Percentiles rank a stretch among this genome's conserved stretches.
phyloP scores from a whole-genome alignment of 768 basidiomycete species.

The Dictyophora rubrovolvata region DNA sequence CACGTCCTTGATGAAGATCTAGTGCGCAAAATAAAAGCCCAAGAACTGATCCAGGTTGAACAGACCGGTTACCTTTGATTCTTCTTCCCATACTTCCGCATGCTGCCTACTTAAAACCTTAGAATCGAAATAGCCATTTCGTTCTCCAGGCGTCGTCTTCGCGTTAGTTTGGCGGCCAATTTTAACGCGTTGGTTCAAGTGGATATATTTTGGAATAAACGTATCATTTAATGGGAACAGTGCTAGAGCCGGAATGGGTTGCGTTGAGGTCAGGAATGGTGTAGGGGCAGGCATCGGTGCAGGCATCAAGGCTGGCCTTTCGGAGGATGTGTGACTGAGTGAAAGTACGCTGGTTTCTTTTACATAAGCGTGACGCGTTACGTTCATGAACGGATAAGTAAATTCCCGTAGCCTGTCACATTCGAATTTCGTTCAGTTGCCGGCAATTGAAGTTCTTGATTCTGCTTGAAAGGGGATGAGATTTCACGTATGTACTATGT shows the following conservation, averaged over 20 bases:
- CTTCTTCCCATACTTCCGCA: constrained; percentile 96
- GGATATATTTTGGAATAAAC: constrained; percentile 89
- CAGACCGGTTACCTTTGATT: constrained; percentile 53
- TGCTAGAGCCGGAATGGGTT: constrained; percentile 29
- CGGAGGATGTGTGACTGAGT: background rate
- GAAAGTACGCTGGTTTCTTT: no score
- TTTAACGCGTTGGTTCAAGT: constrained; percentile 72
- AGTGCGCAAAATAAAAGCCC: background rate
- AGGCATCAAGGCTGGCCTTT: constrained; percentile 1
- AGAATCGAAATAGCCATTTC: constrained; percentile 95
- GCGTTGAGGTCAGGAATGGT: background rate
- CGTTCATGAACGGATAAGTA: no score
- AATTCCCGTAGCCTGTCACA: no score
- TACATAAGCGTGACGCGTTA: no score
- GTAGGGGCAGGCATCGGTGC: constrained; percentile 1
- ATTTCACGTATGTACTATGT: no score
- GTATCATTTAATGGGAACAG: constrained; percentile 92
- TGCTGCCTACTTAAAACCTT: constrained; percentile 92
- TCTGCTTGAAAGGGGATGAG: no score
- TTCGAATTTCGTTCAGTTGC: no score
- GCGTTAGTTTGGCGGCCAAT: constrained; percentile 95
- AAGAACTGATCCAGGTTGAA: background rate
- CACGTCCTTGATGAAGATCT: constrained; percentile 98
- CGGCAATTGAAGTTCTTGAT: no score
- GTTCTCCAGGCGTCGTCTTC: constrained; percentile 82